phyloP scores from a whole-genome alignment of 169 alveolate species.

The Perkinsus chesapeaki region DNA sequence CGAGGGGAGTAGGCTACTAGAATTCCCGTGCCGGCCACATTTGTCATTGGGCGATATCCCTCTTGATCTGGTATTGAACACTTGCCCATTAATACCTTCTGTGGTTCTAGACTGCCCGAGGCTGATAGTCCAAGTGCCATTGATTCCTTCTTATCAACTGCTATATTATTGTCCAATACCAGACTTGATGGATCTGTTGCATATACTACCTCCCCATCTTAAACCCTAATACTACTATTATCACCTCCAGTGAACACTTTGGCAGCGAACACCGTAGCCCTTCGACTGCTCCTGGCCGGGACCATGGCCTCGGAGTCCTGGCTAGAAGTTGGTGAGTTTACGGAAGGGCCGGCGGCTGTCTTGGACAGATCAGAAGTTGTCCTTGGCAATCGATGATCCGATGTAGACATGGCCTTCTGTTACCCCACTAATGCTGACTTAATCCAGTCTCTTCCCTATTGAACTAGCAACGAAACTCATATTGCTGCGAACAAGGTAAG shows the following conservation, averaged over 20 bases:
- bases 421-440: no score
- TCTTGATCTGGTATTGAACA: no score
- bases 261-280: not conserved
- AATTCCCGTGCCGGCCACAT: no score
- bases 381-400: not conserved
- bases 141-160: not conserved
- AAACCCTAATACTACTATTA: not conserved
- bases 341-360: not conserved
- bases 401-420: not conserved
- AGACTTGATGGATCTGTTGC: not conserved
- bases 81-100: not conserved
- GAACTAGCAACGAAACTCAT: no score
- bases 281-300: not conserved
- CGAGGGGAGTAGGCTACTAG: no score
- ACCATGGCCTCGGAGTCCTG: not conserved
- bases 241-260: not conserved
- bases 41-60: no score
- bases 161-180: not conserved
- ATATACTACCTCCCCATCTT: not conserved
- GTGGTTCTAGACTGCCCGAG: not conserved
- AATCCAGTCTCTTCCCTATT: not conserved
- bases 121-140: not conserved
- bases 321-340: not conserved
- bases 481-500: no score
- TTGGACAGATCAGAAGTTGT: not conserved